phyloP scores from a whole-genome alignment of 2,329 filamentous ascomycete species.

The Penicillium sp. region DNA sequence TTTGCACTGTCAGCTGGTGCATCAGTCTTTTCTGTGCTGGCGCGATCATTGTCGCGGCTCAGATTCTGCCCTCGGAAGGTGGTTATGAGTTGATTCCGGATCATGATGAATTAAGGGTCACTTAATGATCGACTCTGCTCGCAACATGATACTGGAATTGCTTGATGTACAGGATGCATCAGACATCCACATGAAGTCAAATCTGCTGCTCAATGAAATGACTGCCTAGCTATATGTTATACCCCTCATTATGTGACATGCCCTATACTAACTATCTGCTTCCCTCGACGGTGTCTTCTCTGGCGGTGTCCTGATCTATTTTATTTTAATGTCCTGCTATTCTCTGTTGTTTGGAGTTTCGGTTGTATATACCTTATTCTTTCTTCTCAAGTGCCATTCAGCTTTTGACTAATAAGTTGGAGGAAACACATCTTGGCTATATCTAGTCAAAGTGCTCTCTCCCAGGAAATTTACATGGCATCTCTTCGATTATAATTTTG shows the following conservation, averaged over 20 bases:
- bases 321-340: background rate
- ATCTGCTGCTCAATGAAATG: background rate
- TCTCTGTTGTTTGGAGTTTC: background rate
- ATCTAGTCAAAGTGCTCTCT: no score
- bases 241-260: background rate
- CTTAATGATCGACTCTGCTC: slow-evolving; percentile 10
- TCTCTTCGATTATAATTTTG: no score
- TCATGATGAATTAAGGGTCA: slow-evolving; percentile 24
- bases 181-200: background rate
- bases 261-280: no score
- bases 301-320: background rate
- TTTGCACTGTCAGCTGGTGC: slow-evolving; percentile 67
- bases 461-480: no score
- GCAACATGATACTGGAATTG: no score
- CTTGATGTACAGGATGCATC: background rate
- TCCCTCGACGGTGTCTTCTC: slow-evolving; percentile 3
- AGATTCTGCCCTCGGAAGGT: slow-evolving; percentile 75
- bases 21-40: slow-evolving; percentile 57
- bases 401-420: no score
- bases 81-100: slow-evolving; percentile 79
- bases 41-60: slow-evolving; percentile 68
- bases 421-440: no score
- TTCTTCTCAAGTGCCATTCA: no score
- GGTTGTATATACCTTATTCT: background rate
- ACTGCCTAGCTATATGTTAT: background rate